Conservation (phyloP, 352 stramenopile species). For the Phytopythium ostracodes region DNA sequence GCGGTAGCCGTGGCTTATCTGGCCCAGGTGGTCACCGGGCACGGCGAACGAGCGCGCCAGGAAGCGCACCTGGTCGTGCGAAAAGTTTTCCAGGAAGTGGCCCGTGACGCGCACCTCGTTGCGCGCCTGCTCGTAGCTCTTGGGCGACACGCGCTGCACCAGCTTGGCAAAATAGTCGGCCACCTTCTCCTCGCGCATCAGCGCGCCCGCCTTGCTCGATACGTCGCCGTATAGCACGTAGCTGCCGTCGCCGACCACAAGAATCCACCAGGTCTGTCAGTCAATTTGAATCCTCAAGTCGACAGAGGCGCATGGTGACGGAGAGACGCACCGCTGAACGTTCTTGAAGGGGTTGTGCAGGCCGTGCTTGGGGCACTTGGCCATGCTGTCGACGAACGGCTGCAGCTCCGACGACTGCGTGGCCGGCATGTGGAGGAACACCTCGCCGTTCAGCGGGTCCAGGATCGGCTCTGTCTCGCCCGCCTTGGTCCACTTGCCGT, state of each 20-base stretch:
- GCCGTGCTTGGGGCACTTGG: conserved; percentile 92
- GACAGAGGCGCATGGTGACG: background rate
- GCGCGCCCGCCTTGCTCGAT: conserved; percentile 75
- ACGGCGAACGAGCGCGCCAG: conserved; percentile 94
- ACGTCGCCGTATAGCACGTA: conserved; percentile 76
- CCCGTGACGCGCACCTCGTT: conserved; percentile 92
- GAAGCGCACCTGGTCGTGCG: conserved; percentile 95
- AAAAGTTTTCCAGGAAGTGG: conserved; percentile 98
- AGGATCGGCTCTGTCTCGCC: conserved; percentile 80
- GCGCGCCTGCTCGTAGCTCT: conserved; percentile 95
- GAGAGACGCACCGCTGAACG: conserved; percentile 85
- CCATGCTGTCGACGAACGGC: conserved; percentile 93
- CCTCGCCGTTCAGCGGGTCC: conserved; percentile 93
- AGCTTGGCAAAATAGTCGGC: conserved; percentile 94
- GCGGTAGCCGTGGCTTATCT: conserved; percentile 93
- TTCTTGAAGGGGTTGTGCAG: conserved; percentile 99
- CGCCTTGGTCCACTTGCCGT: conserved; percentile 85
- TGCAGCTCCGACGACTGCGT: conserved; percentile 87
- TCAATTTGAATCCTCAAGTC: background rate
- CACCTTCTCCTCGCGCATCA: conserved; percentile 87
- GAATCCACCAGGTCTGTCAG: background rate
- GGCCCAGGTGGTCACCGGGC: conserved; percentile 95
- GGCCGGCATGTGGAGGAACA: conserved; percentile 93
- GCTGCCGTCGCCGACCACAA: conserved; percentile 10
- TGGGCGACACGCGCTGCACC: conserved; percentile 97